Conservation (phyloP, 345 rosid species). For the Eucalyptus leucophloia region DNA sequence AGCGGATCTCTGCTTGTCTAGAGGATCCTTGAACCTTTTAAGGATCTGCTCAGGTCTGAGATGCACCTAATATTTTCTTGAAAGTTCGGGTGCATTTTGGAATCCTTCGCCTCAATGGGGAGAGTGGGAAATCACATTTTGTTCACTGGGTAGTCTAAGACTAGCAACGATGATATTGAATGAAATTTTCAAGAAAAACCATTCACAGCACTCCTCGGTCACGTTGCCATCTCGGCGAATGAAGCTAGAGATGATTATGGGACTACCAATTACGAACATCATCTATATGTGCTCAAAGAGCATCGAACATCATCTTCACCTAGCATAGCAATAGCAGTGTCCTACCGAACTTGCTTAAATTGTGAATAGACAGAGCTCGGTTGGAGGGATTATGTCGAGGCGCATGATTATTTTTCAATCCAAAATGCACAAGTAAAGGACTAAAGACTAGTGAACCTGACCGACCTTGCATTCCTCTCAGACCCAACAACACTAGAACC, state of each 20-base stretch:
- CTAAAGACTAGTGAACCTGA: conserved; percentile 11
- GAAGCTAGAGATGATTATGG: not conserved
- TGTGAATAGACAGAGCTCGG: not conserved
- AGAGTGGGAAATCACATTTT: not conserved
- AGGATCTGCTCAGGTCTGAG: fast-evolving
- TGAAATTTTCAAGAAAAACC: not conserved
- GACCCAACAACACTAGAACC: not conserved
- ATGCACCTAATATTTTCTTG: too few species aligned
- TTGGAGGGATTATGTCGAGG: not conserved
- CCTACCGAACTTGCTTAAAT: not conserved
- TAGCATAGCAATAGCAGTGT: not conserved
- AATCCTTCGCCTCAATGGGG: not conserved
- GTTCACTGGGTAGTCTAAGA: not conserved
- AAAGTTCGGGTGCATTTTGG: not conserved
- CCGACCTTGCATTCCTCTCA: not conserved
- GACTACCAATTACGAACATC: not conserved
- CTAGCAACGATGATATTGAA: not conserved
- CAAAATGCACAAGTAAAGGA: conserved; percentile 4
- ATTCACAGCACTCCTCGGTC: not conserved
- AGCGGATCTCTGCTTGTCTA: fast-evolving
- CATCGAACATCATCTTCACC: not conserved
- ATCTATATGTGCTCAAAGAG: not conserved
- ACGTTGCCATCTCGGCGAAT: not conserved
- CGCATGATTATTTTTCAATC: not conserved
- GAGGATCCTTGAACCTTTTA: fast-evolving